Percentiles rank a stretch among this genome's conserved stretches.
These are phyloP conservation scores for Hyphopichia pseudoburtonii DNA, from an alignment of 1,139 yeast genomes.

Conservation along the genomic window DNA sequence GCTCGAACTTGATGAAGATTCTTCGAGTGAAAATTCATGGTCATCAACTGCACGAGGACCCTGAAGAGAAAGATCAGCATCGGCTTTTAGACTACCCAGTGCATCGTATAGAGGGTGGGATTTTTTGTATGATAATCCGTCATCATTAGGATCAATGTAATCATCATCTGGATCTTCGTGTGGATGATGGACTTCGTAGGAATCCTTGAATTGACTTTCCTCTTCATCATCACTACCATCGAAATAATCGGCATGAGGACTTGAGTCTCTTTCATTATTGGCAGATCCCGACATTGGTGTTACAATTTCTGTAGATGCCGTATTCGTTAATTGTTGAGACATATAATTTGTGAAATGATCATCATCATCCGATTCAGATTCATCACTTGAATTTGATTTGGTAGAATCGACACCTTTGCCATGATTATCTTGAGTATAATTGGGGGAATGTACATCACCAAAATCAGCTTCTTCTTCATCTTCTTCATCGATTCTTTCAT, in stretches of 20 bases:
- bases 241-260: conserved; percentile 12
- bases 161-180: conserved; percentile 51
- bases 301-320: conserved; percentile 58
- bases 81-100: conserved; percentile 31
- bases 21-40: conserved; percentile 29
- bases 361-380: conserved; percentile 31
- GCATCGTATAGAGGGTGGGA: conserved; percentile 59
- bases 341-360: conserved; percentile 70
- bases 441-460: no score
- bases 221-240: conserved; percentile 9
- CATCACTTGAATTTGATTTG: conserved; percentile 19
- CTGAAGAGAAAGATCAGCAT: conserved; percentile 4
- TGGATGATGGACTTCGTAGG: neutral
- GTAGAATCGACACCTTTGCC: conserved; percentile 3
- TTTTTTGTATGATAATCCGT: conserved; percentile 71
- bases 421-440: conserved; percentile 11
- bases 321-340: conserved; percentile 73
- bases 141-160: conserved; percentile 79
- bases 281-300: conserved; percentile 47
- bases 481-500: conserved; percentile 23
- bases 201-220: conserved; percentile 6
- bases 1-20: conserved; percentile 25
- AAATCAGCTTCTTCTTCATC: conserved; percentile 40
- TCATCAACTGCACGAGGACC: conserved; percentile 12
- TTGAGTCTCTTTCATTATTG: conserved; percentile 15